These are phyloP conservation scores for Aquilaria agallochum DNA, from an alignment of 441 rosid genomes.

Conservation along the genomic window DNA sequence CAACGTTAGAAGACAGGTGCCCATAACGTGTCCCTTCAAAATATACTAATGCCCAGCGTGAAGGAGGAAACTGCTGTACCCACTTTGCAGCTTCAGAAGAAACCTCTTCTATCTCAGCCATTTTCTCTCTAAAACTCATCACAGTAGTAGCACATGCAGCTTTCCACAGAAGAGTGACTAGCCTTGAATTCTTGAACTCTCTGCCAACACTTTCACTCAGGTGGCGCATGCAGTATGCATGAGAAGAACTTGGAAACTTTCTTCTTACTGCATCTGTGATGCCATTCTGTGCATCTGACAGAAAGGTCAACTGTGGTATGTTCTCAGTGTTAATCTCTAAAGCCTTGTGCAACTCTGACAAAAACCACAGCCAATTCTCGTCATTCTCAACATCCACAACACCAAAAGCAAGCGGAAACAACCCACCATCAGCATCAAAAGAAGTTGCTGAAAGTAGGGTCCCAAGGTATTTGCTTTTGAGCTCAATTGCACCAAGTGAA, in stretches of 20 bases:
- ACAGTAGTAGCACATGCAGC: constrained; percentile 49
- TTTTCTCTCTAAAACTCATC: constrained; percentile 39
- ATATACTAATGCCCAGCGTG: constrained; percentile 41
- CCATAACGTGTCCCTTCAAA: constrained; percentile 44
- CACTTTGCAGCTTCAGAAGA: constrained; percentile 50
- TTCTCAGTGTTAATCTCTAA: constrained; percentile 32
- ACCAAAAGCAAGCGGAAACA: constrained; percentile 58
- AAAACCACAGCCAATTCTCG: constrained; percentile 57
- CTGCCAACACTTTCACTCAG: constrained; percentile 45
- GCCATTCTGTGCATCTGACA: constrained; percentile 39
- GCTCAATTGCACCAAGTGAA: constrained; percentile 45
- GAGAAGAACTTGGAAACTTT: constrained; percentile 37
- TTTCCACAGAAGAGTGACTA: constrained; percentile 51
- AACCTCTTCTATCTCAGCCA: constrained; percentile 42
- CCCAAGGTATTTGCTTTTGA: constrained; percentile 57
- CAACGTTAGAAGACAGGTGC: constrained; percentile 49
- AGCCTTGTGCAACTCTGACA: constrained; percentile 47
- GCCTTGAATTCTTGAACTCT: constrained; percentile 54
- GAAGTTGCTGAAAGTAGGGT: constrained; percentile 53
- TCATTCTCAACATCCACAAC: constrained; percentile 50
- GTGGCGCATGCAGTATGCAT: constrained; percentile 38
- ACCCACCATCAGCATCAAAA: constrained; percentile 50
- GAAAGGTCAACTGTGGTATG: constrained; percentile 36
- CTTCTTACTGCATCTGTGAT: constrained; percentile 31
- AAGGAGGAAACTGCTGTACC: constrained; percentile 46